These are phyloP conservation scores for Salix dunnii DNA, from an alignment of 345 rosid genomes.

Conservation along the genomic window DNA sequence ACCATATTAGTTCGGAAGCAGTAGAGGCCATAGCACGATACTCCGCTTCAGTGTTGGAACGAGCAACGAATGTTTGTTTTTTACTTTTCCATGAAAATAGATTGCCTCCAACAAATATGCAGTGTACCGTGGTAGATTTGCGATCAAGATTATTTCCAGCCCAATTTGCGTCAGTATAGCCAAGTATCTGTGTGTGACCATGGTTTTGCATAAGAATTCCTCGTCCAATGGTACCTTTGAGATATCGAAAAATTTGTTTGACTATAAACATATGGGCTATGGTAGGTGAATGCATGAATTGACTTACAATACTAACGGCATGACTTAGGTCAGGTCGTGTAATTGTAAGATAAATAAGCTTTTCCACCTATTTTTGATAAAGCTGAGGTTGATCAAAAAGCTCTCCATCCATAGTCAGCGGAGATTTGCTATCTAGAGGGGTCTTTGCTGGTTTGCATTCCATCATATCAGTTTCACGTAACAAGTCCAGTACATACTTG, in stretches of 20 bases:
- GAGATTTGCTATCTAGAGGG: background rate
- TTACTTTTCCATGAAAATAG: too few species aligned
- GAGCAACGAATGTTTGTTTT: background rate
- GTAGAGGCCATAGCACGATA: background rate
- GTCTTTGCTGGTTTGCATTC: background rate
- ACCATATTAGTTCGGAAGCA: background rate
- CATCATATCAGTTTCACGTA: background rate
- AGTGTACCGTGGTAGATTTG: background rate
- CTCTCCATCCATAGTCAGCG: background rate
- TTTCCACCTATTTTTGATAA: background rate
- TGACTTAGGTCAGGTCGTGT: background rate
- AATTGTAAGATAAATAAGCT: background rate
- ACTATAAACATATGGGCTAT: background rate
- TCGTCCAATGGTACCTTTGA: background rate
- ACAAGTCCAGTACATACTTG: background rate
- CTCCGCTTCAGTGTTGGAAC: accelerated
- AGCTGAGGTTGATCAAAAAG: background rate
- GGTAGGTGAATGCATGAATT: background rate
- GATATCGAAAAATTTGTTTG: too few species aligned
- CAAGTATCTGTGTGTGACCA: background rate
- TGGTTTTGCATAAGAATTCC: background rate
- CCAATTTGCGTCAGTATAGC: too few species aligned
- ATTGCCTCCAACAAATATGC: background rate
- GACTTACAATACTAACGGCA: background rate
- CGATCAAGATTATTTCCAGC: too few species aligned